Evolutionary conservation across 2,329 filamentous ascomycete genomes (phyloP).

Genomic region (Hypoxylon sp.): DNA sequence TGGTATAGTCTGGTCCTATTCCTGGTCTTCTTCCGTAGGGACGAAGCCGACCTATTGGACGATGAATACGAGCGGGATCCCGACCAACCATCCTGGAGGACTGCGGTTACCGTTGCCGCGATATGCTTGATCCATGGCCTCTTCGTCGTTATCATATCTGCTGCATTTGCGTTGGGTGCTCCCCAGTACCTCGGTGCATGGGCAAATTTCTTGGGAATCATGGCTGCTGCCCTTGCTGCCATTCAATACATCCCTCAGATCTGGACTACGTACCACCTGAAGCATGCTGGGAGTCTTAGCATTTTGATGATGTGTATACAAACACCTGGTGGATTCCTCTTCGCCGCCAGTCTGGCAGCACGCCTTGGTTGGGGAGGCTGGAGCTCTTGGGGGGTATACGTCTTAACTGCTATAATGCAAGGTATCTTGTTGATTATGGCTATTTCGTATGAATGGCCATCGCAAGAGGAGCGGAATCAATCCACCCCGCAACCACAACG

Average conservation of each 20-base stretch:
- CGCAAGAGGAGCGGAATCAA: conserved; percentile 43
- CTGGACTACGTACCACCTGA: conserved; percentile 87
- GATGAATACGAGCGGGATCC: conserved; percentile 61
- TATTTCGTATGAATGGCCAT: conserved; percentile 76
- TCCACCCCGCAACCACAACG: conserved; percentile 45
- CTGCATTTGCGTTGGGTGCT: conserved; percentile 74
- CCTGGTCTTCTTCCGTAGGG: conserved; percentile 89
- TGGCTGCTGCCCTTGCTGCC: conserved; percentile 82
- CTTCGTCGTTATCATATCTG: conserved; percentile 76
- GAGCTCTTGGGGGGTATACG: conserved; percentile 95
- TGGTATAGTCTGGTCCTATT: conserved; percentile 86
- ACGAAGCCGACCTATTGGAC: conserved; percentile 65
- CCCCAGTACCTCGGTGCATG: conserved; percentile 78
- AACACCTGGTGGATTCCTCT: conserved; percentile 91
- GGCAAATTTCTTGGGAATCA: conserved; percentile 88
- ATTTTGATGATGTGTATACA: conserved; percentile 99
- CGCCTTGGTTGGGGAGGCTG: conserved; percentile 87
- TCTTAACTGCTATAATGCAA: conserved; percentile 89
- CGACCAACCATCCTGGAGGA: conserved; percentile 78
- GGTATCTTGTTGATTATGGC: conserved; percentile 85
- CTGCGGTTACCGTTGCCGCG: conserved; percentile 81
- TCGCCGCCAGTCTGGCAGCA: conserved; percentile 85
- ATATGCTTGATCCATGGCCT: conserved; percentile 83
- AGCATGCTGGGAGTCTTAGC: conserved; percentile 90
- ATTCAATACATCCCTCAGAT: conserved; percentile 98